Base-by-base conservation (phyloP, 2,329 filamentous ascomycete genomes). In the Annulohypoxylon truncatum region DNA sequence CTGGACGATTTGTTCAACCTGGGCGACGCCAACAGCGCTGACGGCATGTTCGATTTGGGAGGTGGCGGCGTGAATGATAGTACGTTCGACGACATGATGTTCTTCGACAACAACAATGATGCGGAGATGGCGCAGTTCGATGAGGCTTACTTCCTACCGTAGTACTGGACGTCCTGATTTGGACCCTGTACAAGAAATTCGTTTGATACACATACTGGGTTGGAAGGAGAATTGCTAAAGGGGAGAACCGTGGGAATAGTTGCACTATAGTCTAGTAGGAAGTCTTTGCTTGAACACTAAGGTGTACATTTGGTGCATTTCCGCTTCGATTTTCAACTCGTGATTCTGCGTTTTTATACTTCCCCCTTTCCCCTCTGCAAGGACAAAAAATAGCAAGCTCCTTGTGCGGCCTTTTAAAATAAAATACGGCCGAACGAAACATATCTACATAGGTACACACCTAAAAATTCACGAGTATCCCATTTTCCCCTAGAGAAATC, bases 11-110 rank as follows among this genome's bases (percentile, higher is more conserved):
- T 85, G 26, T 86, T 85, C 64, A 79, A 80, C 48, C 77, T 85
- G n/a, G 80, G 80, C 24, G 68, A 76, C 4, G 79, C 75, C 50
- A 71, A 70, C 20, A 76, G 63, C 1, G 67, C 74, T 75, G 48
- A 82, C 60, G 80, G 74, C 64, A 77, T 78, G 73, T 80, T 82
- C 60, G 77, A 79, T 52, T 73, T 82, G 13, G 80, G 78, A 15
- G 74, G 74, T 1, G 76, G 74, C 8, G 77, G 76, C 12, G 77
- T 77, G 44, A 75, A 79, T 56, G 77, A 79, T 68, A 80, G 77
- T 38, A 82, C 82, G 26, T 87, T 87, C 66, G 82, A 87, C 64
- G 82, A 86, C 50, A 70, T 75, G 64, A 75, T 87, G 63, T 86
- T 82, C 67, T 83, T 82, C 54, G 78, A 77, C 62, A 79, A 73